Percentiles rank a stretch among this genome's conserved stretches.
These are phyloP conservation scores for Lachancea dasiensis DNA, from an alignment of 805 yeast genomes.

Conservation along the genomic window DNA sequence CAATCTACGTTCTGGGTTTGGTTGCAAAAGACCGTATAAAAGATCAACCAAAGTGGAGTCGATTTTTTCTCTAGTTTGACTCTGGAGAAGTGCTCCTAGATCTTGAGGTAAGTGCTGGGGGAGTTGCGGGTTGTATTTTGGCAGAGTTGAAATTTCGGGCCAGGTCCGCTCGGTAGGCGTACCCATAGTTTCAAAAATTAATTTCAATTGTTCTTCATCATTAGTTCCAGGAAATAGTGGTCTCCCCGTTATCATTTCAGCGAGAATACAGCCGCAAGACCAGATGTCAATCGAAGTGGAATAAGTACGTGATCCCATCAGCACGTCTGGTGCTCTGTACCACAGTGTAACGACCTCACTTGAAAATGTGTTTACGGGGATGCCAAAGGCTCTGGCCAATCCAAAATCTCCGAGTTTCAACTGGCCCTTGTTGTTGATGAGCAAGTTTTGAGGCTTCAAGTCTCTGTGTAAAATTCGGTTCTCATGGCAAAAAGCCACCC, in stretches of 20 bases:
- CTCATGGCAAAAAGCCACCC: slow-evolving; percentile 88
- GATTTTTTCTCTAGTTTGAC: slow-evolving; percentile 22
- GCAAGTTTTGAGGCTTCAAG: slow-evolving; percentile 90
- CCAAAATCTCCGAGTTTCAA: slow-evolving; percentile 91
- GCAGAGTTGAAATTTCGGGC: slow-evolving; percentile 90
- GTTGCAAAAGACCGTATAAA: slow-evolving; percentile 38
- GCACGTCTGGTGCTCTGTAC: slow-evolving; percentile 95
- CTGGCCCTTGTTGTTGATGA: slow-evolving; percentile 93
- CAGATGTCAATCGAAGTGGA: slow-evolving; percentile 98
- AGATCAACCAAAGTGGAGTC: slow-evolving; percentile 29
- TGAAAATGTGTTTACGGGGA: slow-evolving; percentile 92
- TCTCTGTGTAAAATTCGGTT: slow-evolving; percentile 94
- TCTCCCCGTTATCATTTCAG: slow-evolving; percentile 94
- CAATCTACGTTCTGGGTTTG: slow-evolving; percentile 48
- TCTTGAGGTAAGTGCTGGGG: slow-evolving; percentile 82
- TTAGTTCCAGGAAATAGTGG: slow-evolving; percentile 97
- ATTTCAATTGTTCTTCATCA: slow-evolving; percentile 93
- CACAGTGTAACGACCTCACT: slow-evolving; percentile 97
- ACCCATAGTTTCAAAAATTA: slow-evolving; percentile 87
- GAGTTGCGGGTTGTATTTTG: slow-evolving; percentile 89
- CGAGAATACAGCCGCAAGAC: slow-evolving; percentile 97
- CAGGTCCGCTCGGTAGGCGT: slow-evolving; percentile 90
- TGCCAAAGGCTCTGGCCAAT: slow-evolving; percentile 94
- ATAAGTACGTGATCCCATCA: slow-evolving; percentile 93
- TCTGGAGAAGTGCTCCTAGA: slow-evolving; percentile 37